A percentile compares a stretch with the other conserved stretches of the same genome.
Evolutionary conservation across 164 flowering plant species (phyloP).

Genomic region (Houttuynia cordata): DNA sequence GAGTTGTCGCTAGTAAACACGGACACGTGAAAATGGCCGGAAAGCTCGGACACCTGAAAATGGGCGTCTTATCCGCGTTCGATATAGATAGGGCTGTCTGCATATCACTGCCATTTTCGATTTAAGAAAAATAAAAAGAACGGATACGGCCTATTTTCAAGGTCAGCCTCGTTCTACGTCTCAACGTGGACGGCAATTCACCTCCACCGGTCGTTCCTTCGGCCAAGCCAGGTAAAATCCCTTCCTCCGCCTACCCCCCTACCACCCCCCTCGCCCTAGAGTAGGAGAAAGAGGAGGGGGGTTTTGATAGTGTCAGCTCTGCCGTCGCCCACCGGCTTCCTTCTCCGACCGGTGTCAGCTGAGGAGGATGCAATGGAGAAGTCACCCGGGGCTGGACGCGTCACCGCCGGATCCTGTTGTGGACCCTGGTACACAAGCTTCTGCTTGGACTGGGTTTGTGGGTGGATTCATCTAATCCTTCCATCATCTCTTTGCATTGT

Average conservation of each 20-base stretch:
- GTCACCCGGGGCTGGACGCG: conserved; percentile 26
- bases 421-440: conserved; percentile 23
- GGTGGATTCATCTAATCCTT: conserved; percentile 24
- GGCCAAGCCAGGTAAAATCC: background rate
- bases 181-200: too few relatives aligned
- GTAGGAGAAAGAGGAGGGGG: too few relatives aligned
- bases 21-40: too few relatives aligned
- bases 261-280: background rate
- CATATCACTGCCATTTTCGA: too few relatives aligned
- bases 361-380: conserved; percentile 1
- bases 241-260: background rate
- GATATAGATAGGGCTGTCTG: too few relatives aligned
- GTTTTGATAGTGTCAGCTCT: background rate
- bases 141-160: too few relatives aligned
- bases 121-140: too few relatives aligned
- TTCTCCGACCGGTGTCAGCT: background rate
- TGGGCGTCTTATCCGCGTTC: too few relatives aligned
- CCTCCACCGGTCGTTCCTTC: background rate
- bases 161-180: too few relatives aligned
- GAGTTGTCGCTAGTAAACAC: too few relatives aligned
- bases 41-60: too few relatives aligned
- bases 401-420: conserved; percentile 31
- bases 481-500: background rate
- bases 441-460: conserved; percentile 44
- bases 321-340: background rate